These are phyloP conservation scores for Paraglomus occultum DNA, from an alignment of 192 early-diverging fungal genomes.

Conservation along the genomic window DNA sequence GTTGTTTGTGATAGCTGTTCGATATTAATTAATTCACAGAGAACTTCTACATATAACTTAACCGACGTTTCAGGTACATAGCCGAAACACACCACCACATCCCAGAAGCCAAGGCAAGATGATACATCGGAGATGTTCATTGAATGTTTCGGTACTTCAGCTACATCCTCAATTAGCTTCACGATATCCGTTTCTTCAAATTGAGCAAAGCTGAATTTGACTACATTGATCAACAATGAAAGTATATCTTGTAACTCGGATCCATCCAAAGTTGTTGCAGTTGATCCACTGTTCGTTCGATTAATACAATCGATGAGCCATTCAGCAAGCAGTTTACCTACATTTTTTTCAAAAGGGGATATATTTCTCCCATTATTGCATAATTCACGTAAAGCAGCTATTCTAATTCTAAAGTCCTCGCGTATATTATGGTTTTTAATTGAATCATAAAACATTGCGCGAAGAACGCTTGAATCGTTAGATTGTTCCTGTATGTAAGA, in stretches of 20 bases:
- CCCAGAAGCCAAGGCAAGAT: slow-evolving; percentile 48
- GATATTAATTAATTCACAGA: slow-evolving; percentile 44
- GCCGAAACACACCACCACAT: slow-evolving; percentile 55
- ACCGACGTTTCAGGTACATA: slow-evolving; percentile 50
- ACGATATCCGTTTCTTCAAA: slow-evolving; percentile 56
- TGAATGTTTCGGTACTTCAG: slow-evolving; percentile 45
- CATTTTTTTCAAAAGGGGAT: slow-evolving; percentile 58
- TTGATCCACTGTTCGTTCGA: slow-evolving; percentile 31
- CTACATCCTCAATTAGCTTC: slow-evolving; percentile 44
- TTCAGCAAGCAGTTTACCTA: slow-evolving; percentile 45
- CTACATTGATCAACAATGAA: slow-evolving; percentile 44
- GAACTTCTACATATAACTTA: slow-evolving; percentile 47
- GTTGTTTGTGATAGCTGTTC: slow-evolving; percentile 36
- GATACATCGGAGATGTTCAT: slow-evolving; percentile 36
- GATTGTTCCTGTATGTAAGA: slow-evolving; percentile 58
- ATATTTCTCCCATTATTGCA: slow-evolving; percentile 58
- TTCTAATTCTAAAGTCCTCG: slow-evolving; percentile 54
- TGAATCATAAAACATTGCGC: slow-evolving; percentile 53
- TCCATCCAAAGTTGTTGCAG: not conserved
- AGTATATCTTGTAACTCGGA: slow-evolving; percentile 44
- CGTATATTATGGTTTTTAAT: slow-evolving; percentile 46
- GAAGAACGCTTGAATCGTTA: slow-evolving; percentile 48
- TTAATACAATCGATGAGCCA: slow-evolving; percentile 49
- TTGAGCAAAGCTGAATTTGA: slow-evolving; percentile 57
- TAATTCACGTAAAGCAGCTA: slow-evolving; percentile 46